These are phyloP conservation scores for Sporobolomyces roseus DNA, from an alignment of 768 basidiomycete genomes.

Conservation along the genomic window DNA sequence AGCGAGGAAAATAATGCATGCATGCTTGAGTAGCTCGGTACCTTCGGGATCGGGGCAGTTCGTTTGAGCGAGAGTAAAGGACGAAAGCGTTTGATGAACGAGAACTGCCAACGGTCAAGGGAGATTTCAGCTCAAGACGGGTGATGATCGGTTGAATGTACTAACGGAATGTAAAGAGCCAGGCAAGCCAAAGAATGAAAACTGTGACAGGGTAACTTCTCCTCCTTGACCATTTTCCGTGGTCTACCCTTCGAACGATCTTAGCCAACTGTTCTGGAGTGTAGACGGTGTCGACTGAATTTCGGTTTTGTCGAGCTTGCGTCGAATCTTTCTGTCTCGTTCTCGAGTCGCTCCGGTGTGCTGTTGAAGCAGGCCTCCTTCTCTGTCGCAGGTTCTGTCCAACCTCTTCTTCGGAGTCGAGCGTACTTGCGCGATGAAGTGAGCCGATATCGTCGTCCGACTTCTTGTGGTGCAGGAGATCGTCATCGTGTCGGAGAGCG, in stretches of 20 bases:
- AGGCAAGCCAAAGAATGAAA: not conserved
- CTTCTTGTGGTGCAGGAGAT: too few species aligned
- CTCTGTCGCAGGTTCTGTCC: too few species aligned
- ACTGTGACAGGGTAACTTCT: not conserved
- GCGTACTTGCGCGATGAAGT: too few species aligned
- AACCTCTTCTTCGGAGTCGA: too few species aligned
- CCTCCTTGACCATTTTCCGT: not conserved
- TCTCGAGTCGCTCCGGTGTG: too few species aligned
- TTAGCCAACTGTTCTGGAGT: not conserved
- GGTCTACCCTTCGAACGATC: not conserved
- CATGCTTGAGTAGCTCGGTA: not conserved
- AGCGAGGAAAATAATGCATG: not conserved
- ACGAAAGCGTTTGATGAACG: not conserved
- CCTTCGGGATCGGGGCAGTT: slow-evolving; percentile 15
- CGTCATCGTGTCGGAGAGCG: too few species aligned
- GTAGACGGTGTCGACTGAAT: not conserved
- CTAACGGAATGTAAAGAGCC: slow-evolving; percentile 18
- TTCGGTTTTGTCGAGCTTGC: not conserved
- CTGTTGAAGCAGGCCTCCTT: too few species aligned
- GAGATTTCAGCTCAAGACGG: not conserved
- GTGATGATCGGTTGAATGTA: not conserved
- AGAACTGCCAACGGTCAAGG: not conserved
- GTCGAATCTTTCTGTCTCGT: too few species aligned
- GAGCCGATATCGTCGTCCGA: not conserved
- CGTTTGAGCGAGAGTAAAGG: slow-evolving; percentile 15